phyloP scores from a whole-genome alignment of 1,284 basidiomycete genomes.

The Ustilago crameri region DNA sequence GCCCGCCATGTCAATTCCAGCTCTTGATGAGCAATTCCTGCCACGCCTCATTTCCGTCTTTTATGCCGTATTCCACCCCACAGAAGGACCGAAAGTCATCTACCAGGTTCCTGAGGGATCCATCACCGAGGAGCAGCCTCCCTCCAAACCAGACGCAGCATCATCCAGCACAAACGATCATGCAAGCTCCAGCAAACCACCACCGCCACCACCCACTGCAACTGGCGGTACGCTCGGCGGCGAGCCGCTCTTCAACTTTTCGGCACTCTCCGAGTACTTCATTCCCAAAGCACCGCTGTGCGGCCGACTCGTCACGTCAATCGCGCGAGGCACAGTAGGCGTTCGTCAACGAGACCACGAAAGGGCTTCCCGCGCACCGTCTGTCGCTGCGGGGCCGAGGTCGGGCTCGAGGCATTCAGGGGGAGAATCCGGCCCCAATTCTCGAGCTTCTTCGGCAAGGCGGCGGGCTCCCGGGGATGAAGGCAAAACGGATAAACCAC shows the following conservation, averaged over 20 bases:
- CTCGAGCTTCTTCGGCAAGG: constrained; percentile 19
- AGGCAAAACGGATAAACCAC: constrained; percentile 1
- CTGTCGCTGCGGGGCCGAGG: constrained; percentile 11
- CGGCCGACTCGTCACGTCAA: constrained; percentile 81
- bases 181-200: constrained; percentile 12
- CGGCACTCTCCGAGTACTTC: constrained; percentile 89
- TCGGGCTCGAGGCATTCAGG: constrained; percentile 6
- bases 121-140: constrained; percentile 29
- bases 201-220: background rate
- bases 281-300: constrained; percentile 89
- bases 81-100: constrained; percentile 83
- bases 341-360: constrained; percentile 3
- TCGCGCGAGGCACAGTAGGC: constrained; percentile 30
- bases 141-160: constrained; percentile 8
- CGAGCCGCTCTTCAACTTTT: constrained; percentile 82
- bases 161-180: constrained; percentile 3
- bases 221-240: constrained; percentile 9
- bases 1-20: constrained; percentile 34
- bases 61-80: constrained; percentile 85
- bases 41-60: constrained; percentile 83
- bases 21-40: constrained; percentile 60
- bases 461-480: constrained; percentile 5
- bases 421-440: background rate
- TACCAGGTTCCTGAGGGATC: constrained; percentile 86
- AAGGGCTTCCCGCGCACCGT: constrained; percentile 14